Percentiles rank a stretch among this genome's conserved stretches.
These are phyloP conservation scores for Arthrobotrys megalospora DNA, from an alignment of 2,329 filamentous ascomycete species.

Conservation along the genomic window DNA sequence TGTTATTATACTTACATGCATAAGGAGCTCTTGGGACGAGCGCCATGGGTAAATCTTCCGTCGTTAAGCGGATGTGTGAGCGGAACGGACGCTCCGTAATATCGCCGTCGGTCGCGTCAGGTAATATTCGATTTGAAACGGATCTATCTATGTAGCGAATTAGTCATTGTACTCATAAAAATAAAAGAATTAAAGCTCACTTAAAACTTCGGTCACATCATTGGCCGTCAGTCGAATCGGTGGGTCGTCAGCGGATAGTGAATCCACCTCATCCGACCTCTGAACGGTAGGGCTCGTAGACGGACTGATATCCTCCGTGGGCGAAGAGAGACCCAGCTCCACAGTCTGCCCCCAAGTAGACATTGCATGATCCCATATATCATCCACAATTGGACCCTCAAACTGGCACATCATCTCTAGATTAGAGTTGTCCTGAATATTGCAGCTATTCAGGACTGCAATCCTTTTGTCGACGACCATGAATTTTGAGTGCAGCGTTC, in stretches of 20 bases:
- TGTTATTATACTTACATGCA: constrained; percentile 11
- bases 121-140: neutral
- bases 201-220: constrained; percentile 13
- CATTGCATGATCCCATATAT: constrained; percentile 41
- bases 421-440: constrained; percentile 58
- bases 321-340: neutral
- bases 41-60: constrained; percentile 21
- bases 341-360: constrained; percentile 26
- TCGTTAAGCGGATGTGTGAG: neutral
- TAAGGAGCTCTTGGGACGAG: constrained; percentile 42
- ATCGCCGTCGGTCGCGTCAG: constrained; percentile 8
- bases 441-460: constrained; percentile 47
- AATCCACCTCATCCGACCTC: neutral
- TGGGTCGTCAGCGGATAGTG: neutral
- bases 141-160: constrained; percentile 1
- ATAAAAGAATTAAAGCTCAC: constrained; percentile 10
- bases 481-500: constrained; percentile 55
- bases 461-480: constrained; percentile 47
- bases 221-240: neutral
- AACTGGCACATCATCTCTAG: constrained; percentile 59
- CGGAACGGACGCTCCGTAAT: constrained; percentile 3
- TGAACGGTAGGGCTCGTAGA: too few relatives aligned
- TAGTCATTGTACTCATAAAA: neutral
- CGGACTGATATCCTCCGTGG: neutral
- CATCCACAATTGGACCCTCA: constrained; percentile 46